A percentile compares a stretch with the other conserved stretches of the same genome.
Conservation (phyloP, 1,284 basidiomycete species). For the Tylopilus sp. region DNA sequence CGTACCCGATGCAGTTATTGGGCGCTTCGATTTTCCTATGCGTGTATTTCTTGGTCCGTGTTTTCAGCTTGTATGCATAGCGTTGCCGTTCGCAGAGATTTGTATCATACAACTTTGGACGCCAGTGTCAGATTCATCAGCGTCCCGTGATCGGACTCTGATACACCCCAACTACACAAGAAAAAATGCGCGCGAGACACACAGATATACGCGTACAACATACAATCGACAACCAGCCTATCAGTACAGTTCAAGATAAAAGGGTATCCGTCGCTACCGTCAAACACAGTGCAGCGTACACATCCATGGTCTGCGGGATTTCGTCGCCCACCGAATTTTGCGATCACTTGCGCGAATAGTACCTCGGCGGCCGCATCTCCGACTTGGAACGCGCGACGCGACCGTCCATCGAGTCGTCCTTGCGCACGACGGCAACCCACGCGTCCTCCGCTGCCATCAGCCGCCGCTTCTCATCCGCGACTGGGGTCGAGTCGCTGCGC, state of each 20-base stretch:
- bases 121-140: background rate
- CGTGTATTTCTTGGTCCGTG: constrained; percentile 9
- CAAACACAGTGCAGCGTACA: background rate
- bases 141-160: background rate
- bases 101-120: background rate
- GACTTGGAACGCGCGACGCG: constrained; percentile 26
- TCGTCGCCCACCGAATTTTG: too few species aligned
- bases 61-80: constrained; percentile 10
- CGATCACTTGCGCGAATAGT: constrained; percentile 14
- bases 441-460: constrained; percentile 20
- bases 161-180: background rate
- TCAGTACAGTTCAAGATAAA: constrained; percentile 3
- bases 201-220: background rate
- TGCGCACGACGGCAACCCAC: constrained; percentile 19
- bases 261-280: constrained; percentile 1
- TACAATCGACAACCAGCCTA: background rate
- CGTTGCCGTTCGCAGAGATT: background rate
- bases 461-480: constrained; percentile 17
- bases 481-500: constrained; percentile 12
- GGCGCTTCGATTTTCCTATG: constrained; percentile 3
- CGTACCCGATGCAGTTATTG: background rate
- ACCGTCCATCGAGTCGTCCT: constrained; percentile 10
- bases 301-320: background rate
- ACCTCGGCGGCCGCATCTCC: constrained; percentile 23
- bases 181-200: background rate